Evolutionary conservation across 225 moss, liverwort and hornwort species (phyloP).

Genomic region (Bryoerythrophyllum caledonicum): DNA sequence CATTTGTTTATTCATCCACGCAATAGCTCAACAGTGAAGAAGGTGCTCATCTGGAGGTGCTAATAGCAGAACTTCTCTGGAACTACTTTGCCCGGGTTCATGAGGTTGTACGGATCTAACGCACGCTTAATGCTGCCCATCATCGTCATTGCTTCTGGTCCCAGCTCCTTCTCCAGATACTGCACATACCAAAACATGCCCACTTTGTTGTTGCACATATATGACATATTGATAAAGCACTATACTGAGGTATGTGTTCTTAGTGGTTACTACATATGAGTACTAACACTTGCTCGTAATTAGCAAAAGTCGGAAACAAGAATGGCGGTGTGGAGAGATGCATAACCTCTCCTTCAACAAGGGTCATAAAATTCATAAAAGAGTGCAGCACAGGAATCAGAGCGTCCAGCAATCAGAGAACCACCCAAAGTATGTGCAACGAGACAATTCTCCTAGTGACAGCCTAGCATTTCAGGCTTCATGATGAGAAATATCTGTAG

Average conservation of each 20-base stretch:
- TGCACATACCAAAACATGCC: slow-evolving; percentile 32
- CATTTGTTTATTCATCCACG: no score
- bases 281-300: not conserved
- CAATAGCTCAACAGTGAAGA: not conserved
- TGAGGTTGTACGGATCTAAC: slow-evolving; percentile 75
- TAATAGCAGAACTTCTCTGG: slow-evolving; percentile 83
- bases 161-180: slow-evolving; percentile 85
- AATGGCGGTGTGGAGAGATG: not conserved
- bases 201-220: not conserved
- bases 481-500: not conserved
- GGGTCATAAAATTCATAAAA: not conserved
- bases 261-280: not conserved
- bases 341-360: not conserved
- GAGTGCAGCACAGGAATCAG: slow-evolving; percentile 5
- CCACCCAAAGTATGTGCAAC: not conserved
- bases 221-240: not conserved
- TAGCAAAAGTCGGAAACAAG: not conserved
- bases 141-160: slow-evolving; percentile 73
- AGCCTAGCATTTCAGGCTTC: not conserved
- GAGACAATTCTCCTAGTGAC: slow-evolving; percentile 7
- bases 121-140: slow-evolving; percentile 84
- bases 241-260: not conserved
- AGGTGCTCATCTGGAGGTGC: slow-evolving; percentile 1
- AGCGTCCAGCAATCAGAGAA: no score
- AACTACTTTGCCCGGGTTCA: slow-evolving; percentile 91